These are phyloP conservation scores for Scheffersomyces parashehatae DNA, from an alignment of 1,139 yeast species.

Conservation along the genomic window DNA sequence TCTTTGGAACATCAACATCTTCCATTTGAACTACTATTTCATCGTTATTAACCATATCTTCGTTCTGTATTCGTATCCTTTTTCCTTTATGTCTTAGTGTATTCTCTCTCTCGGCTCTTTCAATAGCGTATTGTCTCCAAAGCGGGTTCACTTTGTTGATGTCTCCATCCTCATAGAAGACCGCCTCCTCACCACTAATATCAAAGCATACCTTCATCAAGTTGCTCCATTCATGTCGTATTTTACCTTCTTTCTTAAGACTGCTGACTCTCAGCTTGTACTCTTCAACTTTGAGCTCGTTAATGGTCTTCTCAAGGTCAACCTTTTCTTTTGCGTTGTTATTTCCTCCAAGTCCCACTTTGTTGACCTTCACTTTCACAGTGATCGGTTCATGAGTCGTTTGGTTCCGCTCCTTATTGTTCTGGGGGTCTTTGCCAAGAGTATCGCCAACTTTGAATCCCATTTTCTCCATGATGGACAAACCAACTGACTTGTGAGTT, in stretches of 20 bases:
- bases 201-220: slow-evolving; percentile 27
- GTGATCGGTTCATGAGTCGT: slow-evolving; percentile 8
- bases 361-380: slow-evolving; percentile 10
- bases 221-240: slow-evolving; percentile 7
- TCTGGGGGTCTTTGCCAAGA: slow-evolving; percentile 29
- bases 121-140: slow-evolving; percentile 25
- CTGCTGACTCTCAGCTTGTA: slow-evolving; percentile 2
- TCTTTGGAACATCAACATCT: too few species aligned
- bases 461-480: slow-evolving; percentile 56
- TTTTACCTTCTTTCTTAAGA: slow-evolving; percentile 2
- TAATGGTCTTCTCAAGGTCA: not conserved
- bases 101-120: not conserved
- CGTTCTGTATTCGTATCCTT: too few species aligned
- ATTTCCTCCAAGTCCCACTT: slow-evolving; percentile 12
- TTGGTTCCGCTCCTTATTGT: not conserved
- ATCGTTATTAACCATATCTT: too few species aligned
- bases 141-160: slow-evolving; percentile 15
- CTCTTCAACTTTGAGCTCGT: slow-evolving; percentile 1
- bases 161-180: slow-evolving; percentile 9
- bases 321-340: not conserved
- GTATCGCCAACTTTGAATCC: slow-evolving; percentile 51
- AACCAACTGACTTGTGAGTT: slow-evolving; percentile 37
- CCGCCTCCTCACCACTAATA: slow-evolving; percentile 26
- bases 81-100: too few species aligned
- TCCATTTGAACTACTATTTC: too few species aligned